phyloP scores from a whole-genome alignment of 805 yeast genomes.

The Starmerella roubikii region DNA sequence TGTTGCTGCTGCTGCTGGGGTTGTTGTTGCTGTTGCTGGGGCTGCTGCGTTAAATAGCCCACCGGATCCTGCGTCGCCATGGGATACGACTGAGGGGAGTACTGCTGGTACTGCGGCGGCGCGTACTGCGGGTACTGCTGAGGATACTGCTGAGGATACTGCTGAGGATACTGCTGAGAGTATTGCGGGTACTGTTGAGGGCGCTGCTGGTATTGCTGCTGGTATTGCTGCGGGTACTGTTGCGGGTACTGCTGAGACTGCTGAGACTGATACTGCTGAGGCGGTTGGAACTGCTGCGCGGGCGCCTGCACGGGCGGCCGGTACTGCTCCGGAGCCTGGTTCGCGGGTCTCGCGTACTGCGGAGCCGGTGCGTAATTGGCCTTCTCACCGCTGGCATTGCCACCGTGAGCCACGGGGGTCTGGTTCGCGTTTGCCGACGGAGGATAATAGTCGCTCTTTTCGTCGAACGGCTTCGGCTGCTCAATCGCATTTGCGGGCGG shows the following conservation, averaged over 20 bases:
- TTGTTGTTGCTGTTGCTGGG: conserved; percentile 12
- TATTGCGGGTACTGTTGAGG: conserved; percentile 9
- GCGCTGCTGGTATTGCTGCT: conserved; percentile 8
- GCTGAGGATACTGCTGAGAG: conserved; percentile 15
- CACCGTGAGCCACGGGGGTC: too few relatives aligned
- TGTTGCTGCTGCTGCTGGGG: conserved; percentile 15
- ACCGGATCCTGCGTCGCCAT: too few relatives aligned
- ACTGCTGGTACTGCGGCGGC: conserved; percentile 11
- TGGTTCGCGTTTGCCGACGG: conserved; percentile 12
- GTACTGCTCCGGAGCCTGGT: conserved; percentile 11
- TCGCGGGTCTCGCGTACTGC: too few relatives aligned
- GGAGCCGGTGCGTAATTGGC: too few relatives aligned
- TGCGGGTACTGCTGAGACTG: conserved; percentile 14
- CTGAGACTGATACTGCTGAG: conserved; percentile 12
- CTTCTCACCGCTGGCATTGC: too few relatives aligned
- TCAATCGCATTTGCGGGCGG: too few relatives aligned
- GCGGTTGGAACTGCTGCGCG: conserved; percentile 10
- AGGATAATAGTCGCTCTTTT: conserved; percentile 16
- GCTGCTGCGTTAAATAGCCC: too few relatives aligned
- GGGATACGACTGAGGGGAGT: conserved; percentile 11
- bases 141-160: conserved; percentile 4
- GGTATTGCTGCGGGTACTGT: conserved; percentile 9
- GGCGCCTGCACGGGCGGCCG: conserved; percentile 6
- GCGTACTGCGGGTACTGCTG: conserved; percentile 12
- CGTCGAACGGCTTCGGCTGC: conserved; percentile 14